Evolutionary conservation across 1,284 basidiomycete genomes (phyloP).

Genomic region (Naganishia liquefaciens): DNA sequence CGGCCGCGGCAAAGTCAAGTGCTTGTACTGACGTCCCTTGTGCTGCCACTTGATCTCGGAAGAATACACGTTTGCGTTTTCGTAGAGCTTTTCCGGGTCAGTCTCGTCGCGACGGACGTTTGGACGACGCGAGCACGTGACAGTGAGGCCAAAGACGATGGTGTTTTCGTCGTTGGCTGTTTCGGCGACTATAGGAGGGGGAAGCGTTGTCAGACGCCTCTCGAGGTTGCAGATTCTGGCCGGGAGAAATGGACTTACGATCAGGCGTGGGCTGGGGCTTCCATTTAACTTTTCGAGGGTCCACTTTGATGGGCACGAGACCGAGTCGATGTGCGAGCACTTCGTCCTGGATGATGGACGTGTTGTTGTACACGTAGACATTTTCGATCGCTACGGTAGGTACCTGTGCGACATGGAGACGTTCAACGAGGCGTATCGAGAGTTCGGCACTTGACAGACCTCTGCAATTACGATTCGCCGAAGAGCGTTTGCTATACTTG

Average conservation of each 20-base stretch:
- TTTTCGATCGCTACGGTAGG: slow-evolving; percentile 91
- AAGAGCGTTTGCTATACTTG: slow-evolving; percentile 92
- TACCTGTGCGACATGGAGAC: slow-evolving; percentile 60
- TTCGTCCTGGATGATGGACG: slow-evolving; percentile 91
- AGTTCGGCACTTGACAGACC: slow-evolving; percentile 57
- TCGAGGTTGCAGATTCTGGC: background rate
- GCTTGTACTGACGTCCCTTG: slow-evolving; percentile 74
- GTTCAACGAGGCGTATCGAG: background rate
- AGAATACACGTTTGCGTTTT: slow-evolving; percentile 69
- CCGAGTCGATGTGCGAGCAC: slow-evolving; percentile 88
- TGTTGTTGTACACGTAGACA: slow-evolving; percentile 95
- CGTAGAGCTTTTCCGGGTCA: slow-evolving; percentile 67
- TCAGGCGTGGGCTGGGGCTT: slow-evolving; percentile 20
- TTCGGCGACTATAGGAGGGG: slow-evolving; percentile 53
- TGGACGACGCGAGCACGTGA: slow-evolving; percentile 68
- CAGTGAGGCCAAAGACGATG: slow-evolving; percentile 78
- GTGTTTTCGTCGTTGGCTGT: slow-evolving; percentile 86
- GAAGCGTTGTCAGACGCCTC: background rate
- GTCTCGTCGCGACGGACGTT: slow-evolving; percentile 61
- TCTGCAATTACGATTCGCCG: slow-evolving; percentile 91
- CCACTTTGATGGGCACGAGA: slow-evolving; percentile 82
- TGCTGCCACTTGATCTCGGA: slow-evolving; percentile 78
- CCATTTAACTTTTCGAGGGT: slow-evolving; percentile 64
- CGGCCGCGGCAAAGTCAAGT: slow-evolving; percentile 49
- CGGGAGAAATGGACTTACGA: background rate